These are phyloP conservation scores for Spirogloea muscicola DNA, from an alignment of 139 green algal genomes.

Conservation along the genomic window DNA sequence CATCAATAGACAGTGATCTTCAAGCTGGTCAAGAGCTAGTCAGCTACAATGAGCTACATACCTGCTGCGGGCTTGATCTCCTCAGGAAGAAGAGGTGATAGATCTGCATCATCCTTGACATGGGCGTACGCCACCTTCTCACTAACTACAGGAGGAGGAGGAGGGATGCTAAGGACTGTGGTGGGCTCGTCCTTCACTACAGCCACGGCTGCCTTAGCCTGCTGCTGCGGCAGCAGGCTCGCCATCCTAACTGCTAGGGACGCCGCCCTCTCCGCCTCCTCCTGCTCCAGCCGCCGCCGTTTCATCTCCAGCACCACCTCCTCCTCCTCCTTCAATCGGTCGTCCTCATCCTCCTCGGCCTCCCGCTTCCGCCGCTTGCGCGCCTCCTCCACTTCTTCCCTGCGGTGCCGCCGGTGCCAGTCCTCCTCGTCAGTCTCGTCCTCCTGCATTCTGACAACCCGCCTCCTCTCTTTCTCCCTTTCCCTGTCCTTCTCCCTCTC, in stretches of 20 bases:
- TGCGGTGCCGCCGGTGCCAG: constrained; percentile 12
- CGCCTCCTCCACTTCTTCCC: constrained; percentile 12
- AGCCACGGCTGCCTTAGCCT: neutral
- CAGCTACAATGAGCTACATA: too few relatives aligned
- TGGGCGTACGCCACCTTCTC: too few relatives aligned
- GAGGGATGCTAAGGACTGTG: too few relatives aligned
- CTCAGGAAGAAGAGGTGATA: too few relatives aligned
- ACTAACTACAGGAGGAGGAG: too few relatives aligned
- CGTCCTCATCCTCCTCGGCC: constrained; percentile 26
- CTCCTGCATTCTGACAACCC: constrained; percentile 14
- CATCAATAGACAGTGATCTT: too few relatives aligned
- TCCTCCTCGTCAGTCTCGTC: constrained; percentile 17
- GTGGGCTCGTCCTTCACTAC: neutral
- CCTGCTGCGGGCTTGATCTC: too few relatives aligned
- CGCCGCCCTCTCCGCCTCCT: too few relatives aligned
- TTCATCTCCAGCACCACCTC: constrained; percentile 3
- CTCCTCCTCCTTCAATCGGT: constrained; percentile 17
- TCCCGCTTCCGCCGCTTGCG: constrained; percentile 23
- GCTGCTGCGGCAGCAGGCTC: neutral
- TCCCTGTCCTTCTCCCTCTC: constrained; percentile 36
- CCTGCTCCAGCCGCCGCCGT: constrained; percentile 15
- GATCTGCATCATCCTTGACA: neutral
- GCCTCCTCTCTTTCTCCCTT: neutral
- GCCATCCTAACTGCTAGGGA: too few relatives aligned
- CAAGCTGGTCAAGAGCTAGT: too few relatives aligned